Percentiles rank a stretch among this genome's conserved stretches.
These are phyloP conservation scores for Sordariomycetes sp. DNA, from an alignment of 2,329 filamentous ascomycete species.

Conservation along the genomic window DNA sequence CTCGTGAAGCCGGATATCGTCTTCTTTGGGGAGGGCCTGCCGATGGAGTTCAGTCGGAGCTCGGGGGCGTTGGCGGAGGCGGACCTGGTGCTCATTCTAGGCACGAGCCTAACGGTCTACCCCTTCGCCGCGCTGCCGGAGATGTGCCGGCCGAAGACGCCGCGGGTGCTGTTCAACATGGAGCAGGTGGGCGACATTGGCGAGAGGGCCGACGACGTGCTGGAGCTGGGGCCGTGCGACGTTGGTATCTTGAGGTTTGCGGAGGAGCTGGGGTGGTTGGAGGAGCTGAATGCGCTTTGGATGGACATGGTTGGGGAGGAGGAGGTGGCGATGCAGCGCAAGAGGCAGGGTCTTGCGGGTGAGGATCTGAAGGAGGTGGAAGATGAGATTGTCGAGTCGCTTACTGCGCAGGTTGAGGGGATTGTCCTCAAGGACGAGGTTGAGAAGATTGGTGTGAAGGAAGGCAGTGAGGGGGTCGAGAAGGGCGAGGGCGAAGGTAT, in stretches of 20 bases:
- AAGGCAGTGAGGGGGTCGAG: background rate
- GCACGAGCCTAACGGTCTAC: slow-evolving; percentile 76
- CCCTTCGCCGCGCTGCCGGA: slow-evolving; percentile 76
- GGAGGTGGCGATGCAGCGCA: slow-evolving; percentile 35
- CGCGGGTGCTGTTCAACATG: slow-evolving; percentile 77
- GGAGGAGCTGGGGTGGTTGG: slow-evolving; percentile 67
- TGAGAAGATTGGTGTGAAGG: background rate
- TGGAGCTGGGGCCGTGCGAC: slow-evolving; percentile 75
- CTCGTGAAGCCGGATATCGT: slow-evolving; percentile 91
- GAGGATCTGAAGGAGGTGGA: slow-evolving; percentile 18
- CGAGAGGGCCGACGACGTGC: slow-evolving; percentile 66
- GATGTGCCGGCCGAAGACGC: slow-evolving; percentile 45
- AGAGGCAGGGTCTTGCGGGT: slow-evolving; percentile 14
- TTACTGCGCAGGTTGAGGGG: slow-evolving; percentile 20
- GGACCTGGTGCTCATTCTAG: slow-evolving; percentile 74
- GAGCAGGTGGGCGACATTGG: slow-evolving; percentile 74
- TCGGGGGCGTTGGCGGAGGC: slow-evolving; percentile 40
- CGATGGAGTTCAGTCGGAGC: slow-evolving; percentile 19
- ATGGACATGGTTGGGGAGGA: slow-evolving; percentile 48
- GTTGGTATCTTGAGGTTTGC: slow-evolving; percentile 67
- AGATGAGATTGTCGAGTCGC: slow-evolving; percentile 29
- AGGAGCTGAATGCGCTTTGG: slow-evolving; percentile 73
- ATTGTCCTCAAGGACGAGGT: slow-evolving; percentile 17
- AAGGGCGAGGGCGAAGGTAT: background rate
- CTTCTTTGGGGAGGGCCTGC: slow-evolving; percentile 71